Evolutionary conservation across 2,329 filamentous ascomycete genomes (phyloP), one percentile per base, ranked within the genome.

Genomic region (Trichoderma pleuroti): DNA sequence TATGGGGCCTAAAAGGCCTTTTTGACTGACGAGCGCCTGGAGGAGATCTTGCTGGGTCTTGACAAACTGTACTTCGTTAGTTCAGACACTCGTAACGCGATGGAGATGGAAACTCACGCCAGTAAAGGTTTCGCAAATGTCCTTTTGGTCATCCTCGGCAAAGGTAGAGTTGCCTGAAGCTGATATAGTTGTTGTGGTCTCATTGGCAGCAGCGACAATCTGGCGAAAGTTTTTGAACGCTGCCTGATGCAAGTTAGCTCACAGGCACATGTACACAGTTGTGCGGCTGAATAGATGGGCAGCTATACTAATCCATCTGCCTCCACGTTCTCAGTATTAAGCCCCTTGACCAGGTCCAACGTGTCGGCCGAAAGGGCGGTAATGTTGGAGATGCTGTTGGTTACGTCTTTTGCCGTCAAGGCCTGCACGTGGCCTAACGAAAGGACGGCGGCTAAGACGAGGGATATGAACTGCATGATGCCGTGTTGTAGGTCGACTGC

Each of bases 401-500:
- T n/a, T 7, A 68, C 28, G 26, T 59, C 65, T 14, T 46, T 42
- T 18, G 65, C 28, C 6, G 52, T 59, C 24, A 60, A 36, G n/a
- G 65, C 54, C 18, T 68, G 65, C 8, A 36, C 65, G 34, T 60
- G 65, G 21, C 1, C 10, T 7, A 54, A n/a, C 0, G 39, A 52
- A 4, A 62, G 30, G 5, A 24, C 4, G 28, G 21, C 30, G 16
- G 42, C 10, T 32, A 68, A 11, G 3, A 68, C 5, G 39, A 68
- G 26, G 6, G 18, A 21, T 28, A 52, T 61, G 28, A 68, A 61
- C n/a, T 68, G 66, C 66, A 68, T 68, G 66, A 61, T 68, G 36
- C 11, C 21, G 5, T 10, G 26, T 8, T 32, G 3, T 49, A 46
- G 2, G 6, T n/a, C 30, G 36, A 21, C 34, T 63, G 18, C 18